Evolutionary conservation across 805 yeast genomes (phyloP), one percentile per base, ranked within the genome.

Genomic region (Candida patagonica): DNA sequence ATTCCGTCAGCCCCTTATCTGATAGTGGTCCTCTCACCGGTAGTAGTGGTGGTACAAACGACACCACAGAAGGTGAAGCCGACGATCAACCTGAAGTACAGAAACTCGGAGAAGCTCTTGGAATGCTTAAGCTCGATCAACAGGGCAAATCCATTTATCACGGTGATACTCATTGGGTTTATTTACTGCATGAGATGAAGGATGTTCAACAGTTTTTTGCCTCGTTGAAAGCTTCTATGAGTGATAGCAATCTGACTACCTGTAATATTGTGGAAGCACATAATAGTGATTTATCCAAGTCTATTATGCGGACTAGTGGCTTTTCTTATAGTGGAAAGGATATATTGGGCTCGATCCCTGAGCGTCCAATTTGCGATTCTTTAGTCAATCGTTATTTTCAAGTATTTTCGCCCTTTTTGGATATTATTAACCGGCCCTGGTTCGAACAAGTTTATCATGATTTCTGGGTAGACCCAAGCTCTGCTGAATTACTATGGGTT

Each of bases 81-180:
- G 26, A 25, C 12, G 26, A 25, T 25, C 33, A 13, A 5, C 8
- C 8, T 30, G 33, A 30, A 15, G 27, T 45, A 20, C 47, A 46
- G 20, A 38, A 42, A 16, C 45, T 57, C 16, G 44, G 55, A 6
- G 56, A 58, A 35, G 51, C 59, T 10, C 49, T 58, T 20, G 62
- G 62, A 3, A 49, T 58, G 57, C 49, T 58, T 45, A 58, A 58
- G 40, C 49, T 58, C n/a, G 60, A 59, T 23, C 43, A 42, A 10
- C 42, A 50, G 35, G 62, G 62, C 10, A 50, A 58, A 30, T 47
- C 57, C 7, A 42, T 57, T 17, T 58, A 58, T 41, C 61, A 58
- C 32, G 62, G 62, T 8, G 60, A 54, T 30, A 54, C 61, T 2
- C 60, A 58, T 36, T 58, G 62, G 62, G 59, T 55, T 4, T 52